A percentile compares a stretch with the other conserved stretches of the same genome.
Evolutionary conservation across 2,329 filamentous ascomycete species (phyloP).

Genomic region (Myriosclerotinia curreyana): DNA sequence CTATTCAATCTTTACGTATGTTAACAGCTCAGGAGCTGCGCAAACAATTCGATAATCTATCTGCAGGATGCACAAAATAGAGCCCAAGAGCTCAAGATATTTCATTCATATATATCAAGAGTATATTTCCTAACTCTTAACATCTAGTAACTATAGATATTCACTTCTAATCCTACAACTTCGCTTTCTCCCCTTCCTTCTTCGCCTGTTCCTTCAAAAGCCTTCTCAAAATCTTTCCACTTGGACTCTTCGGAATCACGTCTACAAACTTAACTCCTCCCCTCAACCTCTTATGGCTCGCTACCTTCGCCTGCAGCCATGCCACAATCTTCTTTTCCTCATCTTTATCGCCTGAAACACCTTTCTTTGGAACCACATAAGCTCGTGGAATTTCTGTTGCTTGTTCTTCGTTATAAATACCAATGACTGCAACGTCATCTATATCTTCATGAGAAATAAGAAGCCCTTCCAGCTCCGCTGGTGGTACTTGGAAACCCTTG

Average conservation of each 20-base stretch:
- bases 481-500: conserved; percentile 68
- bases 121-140: neutral
- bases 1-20: no score
- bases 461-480: conserved; percentile 59
- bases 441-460: conserved; percentile 46
- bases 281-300: conserved; percentile 64
- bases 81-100: neutral
- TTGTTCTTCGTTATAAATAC: conserved; percentile 56
- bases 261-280: conserved; percentile 66
- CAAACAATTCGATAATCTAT: no score
- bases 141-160: neutral
- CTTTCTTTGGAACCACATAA: conserved; percentile 52
- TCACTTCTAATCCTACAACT: conserved; percentile 19
- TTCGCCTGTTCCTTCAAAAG: conserved; percentile 44
- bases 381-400: conserved; percentile 68
- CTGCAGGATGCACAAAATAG: no score
- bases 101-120: neutral
- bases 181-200: conserved; percentile 25
- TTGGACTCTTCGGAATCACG: conserved; percentile 65
- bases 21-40: no score
- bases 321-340: conserved; percentile 48
- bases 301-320: conserved; percentile 58
- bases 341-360: conserved; percentile 34
- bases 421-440: conserved; percentile 60
- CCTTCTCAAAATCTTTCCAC: conserved; percentile 51